Conservation (phyloP, 2,329 filamentous ascomycete species). For the Aphanocladium album region DNA sequence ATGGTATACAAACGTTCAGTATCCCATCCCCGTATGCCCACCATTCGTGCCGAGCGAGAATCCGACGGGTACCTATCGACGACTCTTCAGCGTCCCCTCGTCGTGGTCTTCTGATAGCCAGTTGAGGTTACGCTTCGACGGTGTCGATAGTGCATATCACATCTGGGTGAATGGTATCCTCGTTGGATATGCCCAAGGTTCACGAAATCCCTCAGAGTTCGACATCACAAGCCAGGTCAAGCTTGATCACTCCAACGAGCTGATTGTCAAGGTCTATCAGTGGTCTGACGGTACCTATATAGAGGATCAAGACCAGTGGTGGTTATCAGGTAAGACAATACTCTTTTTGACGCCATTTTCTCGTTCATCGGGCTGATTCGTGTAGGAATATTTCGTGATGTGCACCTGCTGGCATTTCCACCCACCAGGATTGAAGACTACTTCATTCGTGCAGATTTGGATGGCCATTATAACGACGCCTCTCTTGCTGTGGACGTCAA, state of each 20-base stretch:
- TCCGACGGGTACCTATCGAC: slow-evolving; percentile 58
- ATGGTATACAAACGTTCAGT: slow-evolving; percentile 65
- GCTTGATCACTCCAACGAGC: slow-evolving; percentile 40
- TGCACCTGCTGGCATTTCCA: slow-evolving; percentile 53
- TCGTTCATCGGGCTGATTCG: neutral
- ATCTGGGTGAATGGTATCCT: slow-evolving; percentile 61
- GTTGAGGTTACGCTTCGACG: slow-evolving; percentile 62
- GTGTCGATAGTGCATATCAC: slow-evolving; percentile 67
- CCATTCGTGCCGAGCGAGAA: slow-evolving; percentile 59
- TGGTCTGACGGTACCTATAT: slow-evolving; percentile 66
- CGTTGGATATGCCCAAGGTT: slow-evolving; percentile 65
- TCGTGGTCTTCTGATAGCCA: slow-evolving; percentile 41
- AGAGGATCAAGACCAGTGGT: slow-evolving; percentile 67
- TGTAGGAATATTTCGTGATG: slow-evolving; percentile 60
- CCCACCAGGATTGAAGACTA: slow-evolving; percentile 51
- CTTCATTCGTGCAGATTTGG: slow-evolving; percentile 50
- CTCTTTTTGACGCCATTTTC: slow-evolving; percentile 3
- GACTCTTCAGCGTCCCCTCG: slow-evolving; percentile 48
- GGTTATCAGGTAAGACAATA: slow-evolving; percentile 47
- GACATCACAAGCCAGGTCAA: slow-evolving; percentile 51
- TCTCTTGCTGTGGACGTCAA: slow-evolving; percentile 45
- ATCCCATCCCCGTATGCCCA: slow-evolving; percentile 60
- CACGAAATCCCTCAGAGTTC: slow-evolving; percentile 64
- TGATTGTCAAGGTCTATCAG: slow-evolving; percentile 65
- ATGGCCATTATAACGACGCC: slow-evolving; percentile 45